Conservation (phyloP, 148 eudicot species). For the Rhododendron mucronatum region DNA sequence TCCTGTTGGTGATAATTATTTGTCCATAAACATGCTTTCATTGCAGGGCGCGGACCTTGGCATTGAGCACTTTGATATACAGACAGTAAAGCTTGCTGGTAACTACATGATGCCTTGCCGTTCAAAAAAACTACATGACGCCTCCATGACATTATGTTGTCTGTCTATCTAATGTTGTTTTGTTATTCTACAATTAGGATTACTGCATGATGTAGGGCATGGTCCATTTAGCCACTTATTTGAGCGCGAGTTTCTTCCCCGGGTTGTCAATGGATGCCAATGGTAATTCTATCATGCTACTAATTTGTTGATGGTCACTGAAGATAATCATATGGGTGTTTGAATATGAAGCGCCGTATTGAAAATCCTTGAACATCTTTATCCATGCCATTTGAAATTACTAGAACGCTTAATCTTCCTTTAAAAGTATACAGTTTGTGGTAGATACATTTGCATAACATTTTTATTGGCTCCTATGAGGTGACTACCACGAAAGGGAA, state of each 20-base stretch:
- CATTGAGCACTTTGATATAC: slow-evolving; percentile 47
- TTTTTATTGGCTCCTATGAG: background rate
- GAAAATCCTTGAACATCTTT: background rate
- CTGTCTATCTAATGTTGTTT: background rate
- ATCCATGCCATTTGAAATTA: background rate
- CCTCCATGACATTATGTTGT: background rate
- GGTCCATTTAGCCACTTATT: slow-evolving; percentile 80
- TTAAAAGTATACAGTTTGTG: background rate
- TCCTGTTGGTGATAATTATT: slow-evolving; percentile 12
- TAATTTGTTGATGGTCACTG: background rate
- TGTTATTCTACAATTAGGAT: slow-evolving; percentile 24
- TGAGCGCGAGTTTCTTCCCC: slow-evolving; percentile 52
- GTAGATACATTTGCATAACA: background rate
- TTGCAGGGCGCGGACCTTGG: slow-evolving; percentile 62
- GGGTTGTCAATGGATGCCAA: slow-evolving; percentile 32
- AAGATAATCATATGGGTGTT: background rate
- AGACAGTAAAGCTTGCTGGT: slow-evolving; percentile 63
- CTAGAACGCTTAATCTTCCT: background rate
- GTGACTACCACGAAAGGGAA: background rate
- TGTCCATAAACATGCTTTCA: background rate
- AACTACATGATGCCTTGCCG: background rate
- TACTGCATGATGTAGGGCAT: slow-evolving; percentile 69
- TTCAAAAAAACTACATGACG: background rate
- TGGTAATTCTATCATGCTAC: slow-evolving; percentile 32
- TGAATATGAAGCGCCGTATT: background rate